A percentile compares a stretch with the other conserved stretches of the same genome.
These are phyloP conservation scores for Pseudogymnoascus sp. DNA, from an alignment of 2,329 filamentous ascomycete species.

Conservation along the genomic window DNA sequence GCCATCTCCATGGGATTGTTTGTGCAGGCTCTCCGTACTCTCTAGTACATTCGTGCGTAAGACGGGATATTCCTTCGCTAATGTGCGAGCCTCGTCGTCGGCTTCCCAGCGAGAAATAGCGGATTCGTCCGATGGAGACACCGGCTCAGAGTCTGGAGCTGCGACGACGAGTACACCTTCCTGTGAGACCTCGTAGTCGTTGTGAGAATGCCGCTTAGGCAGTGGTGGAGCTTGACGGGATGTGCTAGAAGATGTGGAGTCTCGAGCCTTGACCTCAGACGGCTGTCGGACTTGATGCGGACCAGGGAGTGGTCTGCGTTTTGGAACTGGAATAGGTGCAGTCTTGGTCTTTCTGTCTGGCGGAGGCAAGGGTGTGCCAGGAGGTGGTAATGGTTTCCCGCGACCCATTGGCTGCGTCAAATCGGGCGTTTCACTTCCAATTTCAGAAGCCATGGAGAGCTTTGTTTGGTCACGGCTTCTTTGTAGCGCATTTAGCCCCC, in stretches of 20 bases:
- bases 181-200: constrained; percentile 28
- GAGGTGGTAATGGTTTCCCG: constrained; percentile 73
- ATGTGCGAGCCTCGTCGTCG: too few relatives aligned
- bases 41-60: neutral
- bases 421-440: constrained; percentile 17
- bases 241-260: neutral
- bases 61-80: neutral
- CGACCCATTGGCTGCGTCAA: constrained; percentile 66
- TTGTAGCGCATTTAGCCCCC: constrained; percentile 51
- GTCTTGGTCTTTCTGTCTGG: constrained; percentile 55
- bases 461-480: constrained; percentile 35
- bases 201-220: constrained; percentile 36
- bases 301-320: constrained; percentile 54
- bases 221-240: constrained; percentile 34
- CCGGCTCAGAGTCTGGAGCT: constrained; percentile 53
- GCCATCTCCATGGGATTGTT: neutral
- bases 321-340: constrained; percentile 49
- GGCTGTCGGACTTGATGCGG: constrained; percentile 29
- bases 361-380: constrained; percentile 68
- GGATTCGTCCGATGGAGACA: constrained; percentile 36
- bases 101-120: neutral
- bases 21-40: neutral
- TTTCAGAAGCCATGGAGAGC: constrained; percentile 26
- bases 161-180: constrained; percentile 50
- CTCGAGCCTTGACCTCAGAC: constrained; percentile 11